Evolutionary conservation across 164 flowering plant species (phyloP).

Genomic region (Annona squamosa): DNA sequence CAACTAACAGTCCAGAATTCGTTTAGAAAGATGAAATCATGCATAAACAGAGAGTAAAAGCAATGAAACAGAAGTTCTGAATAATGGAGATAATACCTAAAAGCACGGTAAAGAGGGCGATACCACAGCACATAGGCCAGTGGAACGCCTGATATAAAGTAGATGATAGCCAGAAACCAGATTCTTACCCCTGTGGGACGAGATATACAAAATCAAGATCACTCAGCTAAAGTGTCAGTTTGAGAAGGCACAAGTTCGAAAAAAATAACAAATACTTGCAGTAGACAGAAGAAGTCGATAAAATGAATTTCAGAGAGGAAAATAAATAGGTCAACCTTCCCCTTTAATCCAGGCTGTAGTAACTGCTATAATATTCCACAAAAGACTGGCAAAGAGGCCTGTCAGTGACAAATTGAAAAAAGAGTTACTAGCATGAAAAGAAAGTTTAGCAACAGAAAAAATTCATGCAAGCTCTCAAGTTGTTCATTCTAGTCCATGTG

Average conservation of each 20-base stretch:
- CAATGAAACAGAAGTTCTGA: neutral
- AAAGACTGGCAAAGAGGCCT: conserved; percentile 43
- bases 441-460: neutral
- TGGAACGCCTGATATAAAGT: conserved; percentile 90
- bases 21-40: neutral
- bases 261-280: neutral
- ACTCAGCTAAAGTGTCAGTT: neutral
- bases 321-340: conserved; percentile 47
- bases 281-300: neutral
- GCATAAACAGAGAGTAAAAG: neutral
- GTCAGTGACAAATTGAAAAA: neutral
- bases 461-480: neutral
- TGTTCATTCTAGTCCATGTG: neutral
- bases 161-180: conserved; percentile 93
- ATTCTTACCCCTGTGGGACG: conserved; percentile 57
- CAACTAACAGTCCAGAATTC: neutral
- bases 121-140: conserved; percentile 93
- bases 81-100: conserved; percentile 51
- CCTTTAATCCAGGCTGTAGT: conserved; percentile 89
- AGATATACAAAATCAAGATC: conserved; percentile 7
- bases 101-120: conserved; percentile 94
- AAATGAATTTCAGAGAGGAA: neutral
- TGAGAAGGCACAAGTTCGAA: neutral
- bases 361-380: conserved; percentile 85
- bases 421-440: neutral